Evolutionary conservation across 495 filamentous ascomycete genomes (phyloP).

Genomic region (Hypoxylon rickii): DNA sequence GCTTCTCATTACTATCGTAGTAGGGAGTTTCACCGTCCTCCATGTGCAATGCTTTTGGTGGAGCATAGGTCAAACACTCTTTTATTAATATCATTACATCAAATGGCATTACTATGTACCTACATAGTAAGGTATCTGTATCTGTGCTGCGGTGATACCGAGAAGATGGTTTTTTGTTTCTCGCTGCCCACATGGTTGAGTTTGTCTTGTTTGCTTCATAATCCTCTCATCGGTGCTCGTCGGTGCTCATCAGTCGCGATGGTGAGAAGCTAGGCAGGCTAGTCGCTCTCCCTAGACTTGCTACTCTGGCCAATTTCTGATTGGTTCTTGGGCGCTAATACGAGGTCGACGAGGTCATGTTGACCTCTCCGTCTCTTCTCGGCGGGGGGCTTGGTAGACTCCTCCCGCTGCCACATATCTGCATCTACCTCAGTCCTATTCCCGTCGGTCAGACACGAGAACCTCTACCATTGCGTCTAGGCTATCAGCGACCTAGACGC

Average conservation of each 20-base stretch:
- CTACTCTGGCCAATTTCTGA: not conserved
- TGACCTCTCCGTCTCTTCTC: constrained; percentile 11
- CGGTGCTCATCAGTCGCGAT: not conserved
- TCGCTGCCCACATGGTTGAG: not conserved
- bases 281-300: not conserved
- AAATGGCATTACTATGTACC: too few species aligned
- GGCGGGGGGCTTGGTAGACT: not conserved
- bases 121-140: too few species aligned
- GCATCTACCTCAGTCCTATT: not conserved
- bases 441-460: not conserved
- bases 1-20: not conserved
- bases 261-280: not conserved
- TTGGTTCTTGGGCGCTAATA: constrained; percentile 1
- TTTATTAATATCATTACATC: too few species aligned
- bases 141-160: not conserved
- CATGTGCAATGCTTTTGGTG: not conserved
- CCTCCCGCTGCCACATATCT: constrained; percentile 9
- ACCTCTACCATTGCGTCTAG: not conserved
- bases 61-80: too few species aligned
- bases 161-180: not conserved
- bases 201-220: not conserved
- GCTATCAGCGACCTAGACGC: too few species aligned
- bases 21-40: not conserved
- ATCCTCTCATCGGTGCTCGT: too few species aligned
- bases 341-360: constrained; percentile 10